A percentile compares a stretch with the other conserved stretches of the same genome.
These are phyloP conservation scores for Kregervanrija delftensis DNA, from an alignment of 805 yeast genomes.

Conservation along the genomic window DNA sequence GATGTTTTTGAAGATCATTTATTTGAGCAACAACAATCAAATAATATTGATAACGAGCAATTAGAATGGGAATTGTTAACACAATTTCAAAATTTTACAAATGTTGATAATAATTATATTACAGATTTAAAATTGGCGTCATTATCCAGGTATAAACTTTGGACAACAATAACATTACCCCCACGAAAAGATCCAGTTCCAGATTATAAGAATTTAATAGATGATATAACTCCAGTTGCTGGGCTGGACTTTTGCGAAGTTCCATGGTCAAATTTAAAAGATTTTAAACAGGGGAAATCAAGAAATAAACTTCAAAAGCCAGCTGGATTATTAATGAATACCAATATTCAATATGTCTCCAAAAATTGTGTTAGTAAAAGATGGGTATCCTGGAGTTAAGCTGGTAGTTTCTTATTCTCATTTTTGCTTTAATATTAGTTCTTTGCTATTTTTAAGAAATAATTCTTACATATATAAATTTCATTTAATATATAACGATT, in stretches of 20 bases:
- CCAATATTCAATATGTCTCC: slow-evolving; percentile 9
- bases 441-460: no score
- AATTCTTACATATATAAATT: no score
- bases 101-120: slow-evolving; percentile 1
- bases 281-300: slow-evolving; percentile 6
- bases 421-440: not conserved
- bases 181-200: slow-evolving; percentile 37
- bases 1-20: slow-evolving; percentile 23
- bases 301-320: slow-evolving; percentile 1
- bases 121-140: slow-evolving; percentile 30
- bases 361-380: slow-evolving; percentile 7
- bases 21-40: slow-evolving; percentile 4
- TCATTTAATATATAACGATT: no score
- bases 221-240: slow-evolving; percentile 1
- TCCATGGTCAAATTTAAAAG: slow-evolving; percentile 10
- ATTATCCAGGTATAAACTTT: slow-evolving; percentile 39
- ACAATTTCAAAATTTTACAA: slow-evolving; percentile 1
- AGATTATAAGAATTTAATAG: not conserved
- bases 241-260: slow-evolving; percentile 3
- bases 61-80: slow-evolving; percentile 4
- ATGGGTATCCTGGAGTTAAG: not conserved
- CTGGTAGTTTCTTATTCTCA: no score
- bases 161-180: slow-evolving; percentile 45
- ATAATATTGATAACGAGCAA: not conserved
- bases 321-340: slow-evolving; percentile 6